phyloP scores from a whole-genome alignment of 2,329 filamentous ascomycete genomes.

The Orbilia quercus region DNA sequence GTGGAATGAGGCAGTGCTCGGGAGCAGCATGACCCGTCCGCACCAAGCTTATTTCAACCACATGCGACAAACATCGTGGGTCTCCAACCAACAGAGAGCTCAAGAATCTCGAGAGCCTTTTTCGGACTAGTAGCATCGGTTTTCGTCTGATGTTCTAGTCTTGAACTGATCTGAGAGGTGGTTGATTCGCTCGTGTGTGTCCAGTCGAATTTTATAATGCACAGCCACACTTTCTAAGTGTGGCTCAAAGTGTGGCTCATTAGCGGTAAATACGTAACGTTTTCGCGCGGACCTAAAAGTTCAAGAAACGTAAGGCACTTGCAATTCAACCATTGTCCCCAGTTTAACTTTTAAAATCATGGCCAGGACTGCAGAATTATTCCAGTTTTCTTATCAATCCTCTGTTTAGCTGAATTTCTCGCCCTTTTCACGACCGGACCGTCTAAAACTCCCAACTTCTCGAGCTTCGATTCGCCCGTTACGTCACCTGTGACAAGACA shows the following conservation, averaged over 20 bases:
- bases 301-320: background rate
- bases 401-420: slow-evolving; percentile 14
- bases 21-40: slow-evolving; percentile 51
- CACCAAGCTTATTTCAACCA: slow-evolving; percentile 57
- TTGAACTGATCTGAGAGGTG: slow-evolving; percentile 4
- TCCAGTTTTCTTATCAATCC: slow-evolving; percentile 9
- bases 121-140: slow-evolving; percentile 31
- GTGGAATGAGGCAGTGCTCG: slow-evolving; percentile 56
- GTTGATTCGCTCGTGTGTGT: slow-evolving; percentile 20
- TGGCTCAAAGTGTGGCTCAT: slow-evolving; percentile 48
- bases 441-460: slow-evolving; percentile 8
- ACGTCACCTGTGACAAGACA: slow-evolving; percentile 6
- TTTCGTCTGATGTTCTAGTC: slow-evolving; percentile 45
- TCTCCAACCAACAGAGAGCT: slow-evolving; percentile 35
- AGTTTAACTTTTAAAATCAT: slow-evolving; percentile 43
- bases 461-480: background rate
- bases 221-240: slow-evolving; percentile 45
- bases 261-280: slow-evolving; percentile 43
- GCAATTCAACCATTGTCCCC: slow-evolving; percentile 34
- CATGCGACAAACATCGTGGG: slow-evolving; percentile 56
- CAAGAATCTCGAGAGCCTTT: slow-evolving; percentile 21
- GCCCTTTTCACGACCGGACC: background rate
- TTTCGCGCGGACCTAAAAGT: slow-evolving; percentile 26
- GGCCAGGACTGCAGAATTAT: slow-evolving; percentile 24
- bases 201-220: slow-evolving; percentile 36